Conservation (phyloP, 768 basidiomycete genomes). For the Tylopilus rubrobrunneus region DNA sequence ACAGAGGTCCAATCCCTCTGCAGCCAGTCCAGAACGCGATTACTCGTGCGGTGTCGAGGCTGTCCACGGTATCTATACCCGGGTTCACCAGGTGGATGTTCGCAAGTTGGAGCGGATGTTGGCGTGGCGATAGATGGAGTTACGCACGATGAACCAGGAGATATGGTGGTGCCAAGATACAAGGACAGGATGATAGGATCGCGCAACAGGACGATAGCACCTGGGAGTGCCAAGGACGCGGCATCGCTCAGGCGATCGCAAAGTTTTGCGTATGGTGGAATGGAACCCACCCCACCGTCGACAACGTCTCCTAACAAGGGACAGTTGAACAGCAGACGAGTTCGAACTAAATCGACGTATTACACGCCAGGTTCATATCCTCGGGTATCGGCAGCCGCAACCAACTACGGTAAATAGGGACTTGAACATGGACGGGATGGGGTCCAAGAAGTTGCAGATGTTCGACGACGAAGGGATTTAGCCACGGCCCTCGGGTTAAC, state of each 20-base stretch:
- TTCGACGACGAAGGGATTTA: constrained; percentile 41
- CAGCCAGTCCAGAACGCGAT: constrained; percentile 41
- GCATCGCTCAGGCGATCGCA: constrained; percentile 29
- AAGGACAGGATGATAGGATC: constrained; percentile 29
- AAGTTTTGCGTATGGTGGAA: constrained; percentile 50
- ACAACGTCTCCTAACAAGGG: constrained; percentile 20
- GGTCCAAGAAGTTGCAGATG: constrained; percentile 29
- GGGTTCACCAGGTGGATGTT: constrained; percentile 34
- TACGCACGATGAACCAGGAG: constrained; percentile 40
- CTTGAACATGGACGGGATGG: constrained; percentile 32
- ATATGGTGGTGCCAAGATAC: constrained; percentile 31
- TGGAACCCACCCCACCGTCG: constrained; percentile 45
- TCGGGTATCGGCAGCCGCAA: constrained; percentile 47
- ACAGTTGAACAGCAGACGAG: constrained; percentile 47
- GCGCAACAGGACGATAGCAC: constrained; percentile 21
- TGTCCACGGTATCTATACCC: constrained; percentile 45
- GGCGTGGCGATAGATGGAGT: constrained; percentile 36
- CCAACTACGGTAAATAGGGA: constrained; percentile 32
- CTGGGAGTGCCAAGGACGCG: constrained; percentile 17
- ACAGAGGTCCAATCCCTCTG: constrained; percentile 27
- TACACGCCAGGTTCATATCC: constrained; percentile 52
- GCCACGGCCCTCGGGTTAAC: constrained; percentile 36
- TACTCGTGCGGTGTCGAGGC: constrained; percentile 37
- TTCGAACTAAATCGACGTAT: constrained; percentile 67
- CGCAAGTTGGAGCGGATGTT: constrained; percentile 23